Conservation (phyloP, 148 eudicot species). For the Fagopyrum esculentum region DNA sequence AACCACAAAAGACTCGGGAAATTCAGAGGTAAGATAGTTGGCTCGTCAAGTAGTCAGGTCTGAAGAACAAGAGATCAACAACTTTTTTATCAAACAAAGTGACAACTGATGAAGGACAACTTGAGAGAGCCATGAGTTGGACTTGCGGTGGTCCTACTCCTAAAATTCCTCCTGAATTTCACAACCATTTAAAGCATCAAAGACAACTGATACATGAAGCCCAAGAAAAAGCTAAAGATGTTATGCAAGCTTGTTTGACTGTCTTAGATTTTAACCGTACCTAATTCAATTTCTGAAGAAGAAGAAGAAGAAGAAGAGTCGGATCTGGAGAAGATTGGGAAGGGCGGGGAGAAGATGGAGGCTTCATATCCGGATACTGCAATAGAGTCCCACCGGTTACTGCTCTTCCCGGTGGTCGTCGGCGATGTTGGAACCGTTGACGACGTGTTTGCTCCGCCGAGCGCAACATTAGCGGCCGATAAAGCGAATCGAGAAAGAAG, state of each 20-base stretch:
- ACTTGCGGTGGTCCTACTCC: slow-evolving; percentile 87
- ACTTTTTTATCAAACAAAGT: neutral
- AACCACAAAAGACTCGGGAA: neutral
- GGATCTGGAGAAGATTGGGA: too few species aligned
- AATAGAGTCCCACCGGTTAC: too few species aligned
- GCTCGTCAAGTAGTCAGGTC: neutral
- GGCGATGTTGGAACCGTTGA: too few species aligned
- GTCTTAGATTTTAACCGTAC: slow-evolving; percentile 48
- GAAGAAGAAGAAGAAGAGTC: too few species aligned
- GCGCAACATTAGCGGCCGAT: too few species aligned
- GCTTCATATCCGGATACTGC: too few species aligned
- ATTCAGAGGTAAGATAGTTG: neutral
- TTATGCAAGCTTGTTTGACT: slow-evolving; percentile 60
- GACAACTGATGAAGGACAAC: slow-evolving; percentile 56
- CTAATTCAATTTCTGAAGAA: too few species aligned
- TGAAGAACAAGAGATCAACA: neutral
- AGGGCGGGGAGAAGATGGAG: too few species aligned
- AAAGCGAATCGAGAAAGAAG: too few species aligned
- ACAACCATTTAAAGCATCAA: slow-evolving; percentile 71
- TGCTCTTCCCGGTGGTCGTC: too few species aligned
- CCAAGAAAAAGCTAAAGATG: slow-evolving; percentile 64
- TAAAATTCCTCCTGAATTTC: slow-evolving; percentile 77
- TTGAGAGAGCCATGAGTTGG: slow-evolving; percentile 99
- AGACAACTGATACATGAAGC: slow-evolving; percentile 64
- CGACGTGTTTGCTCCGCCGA: too few species aligned